Conservation (phyloP, 2,329 filamentous ascomycete genomes). For the Colletotrichum magnum region DNA sequence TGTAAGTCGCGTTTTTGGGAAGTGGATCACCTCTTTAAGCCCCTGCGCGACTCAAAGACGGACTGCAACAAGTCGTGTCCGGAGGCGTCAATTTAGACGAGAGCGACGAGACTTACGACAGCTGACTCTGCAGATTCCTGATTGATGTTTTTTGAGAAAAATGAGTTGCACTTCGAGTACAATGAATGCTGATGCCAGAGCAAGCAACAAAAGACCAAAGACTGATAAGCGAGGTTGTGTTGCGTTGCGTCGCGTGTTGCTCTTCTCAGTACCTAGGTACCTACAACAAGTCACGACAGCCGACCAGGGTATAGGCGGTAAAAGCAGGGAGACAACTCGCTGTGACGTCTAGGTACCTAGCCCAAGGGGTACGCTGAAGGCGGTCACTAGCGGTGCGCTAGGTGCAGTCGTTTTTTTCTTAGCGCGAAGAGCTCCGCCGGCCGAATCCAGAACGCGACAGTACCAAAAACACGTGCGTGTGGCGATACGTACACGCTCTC, state of each 20-base stretch:
- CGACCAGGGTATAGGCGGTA: constrained; percentile 21
- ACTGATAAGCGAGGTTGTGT: constrained; percentile 23
- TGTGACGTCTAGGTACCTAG: constrained; percentile 24
- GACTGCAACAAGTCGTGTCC: not conserved
- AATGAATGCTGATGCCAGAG: constrained; percentile 1
- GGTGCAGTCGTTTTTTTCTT: constrained; percentile 1
- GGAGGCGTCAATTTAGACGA: not conserved
- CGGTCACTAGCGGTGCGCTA: no score
- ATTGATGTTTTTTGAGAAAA: not conserved
- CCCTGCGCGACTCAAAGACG: constrained; percentile 29
- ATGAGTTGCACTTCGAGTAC: constrained; percentile 5
- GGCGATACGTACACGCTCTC: constrained; percentile 25
- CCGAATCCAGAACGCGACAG: constrained; percentile 32
- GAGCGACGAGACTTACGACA: not conserved
- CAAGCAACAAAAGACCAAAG: constrained; percentile 19
- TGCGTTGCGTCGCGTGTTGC: constrained; percentile 17
- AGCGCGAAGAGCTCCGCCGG: constrained; percentile 22
- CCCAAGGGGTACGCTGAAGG: constrained; percentile 9
- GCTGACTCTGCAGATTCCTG: not conserved
- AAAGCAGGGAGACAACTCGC: constrained; percentile 16
- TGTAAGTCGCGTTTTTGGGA: constrained; percentile 41
- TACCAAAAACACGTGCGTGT: constrained; percentile 35
- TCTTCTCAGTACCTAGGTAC: not conserved
- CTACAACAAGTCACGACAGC: constrained; percentile 26
- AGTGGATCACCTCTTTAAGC: constrained; percentile 40